Base-by-base conservation (phyloP, 768 basidiomycete genomes). In the Phlebiopsis gigantea region DNA sequence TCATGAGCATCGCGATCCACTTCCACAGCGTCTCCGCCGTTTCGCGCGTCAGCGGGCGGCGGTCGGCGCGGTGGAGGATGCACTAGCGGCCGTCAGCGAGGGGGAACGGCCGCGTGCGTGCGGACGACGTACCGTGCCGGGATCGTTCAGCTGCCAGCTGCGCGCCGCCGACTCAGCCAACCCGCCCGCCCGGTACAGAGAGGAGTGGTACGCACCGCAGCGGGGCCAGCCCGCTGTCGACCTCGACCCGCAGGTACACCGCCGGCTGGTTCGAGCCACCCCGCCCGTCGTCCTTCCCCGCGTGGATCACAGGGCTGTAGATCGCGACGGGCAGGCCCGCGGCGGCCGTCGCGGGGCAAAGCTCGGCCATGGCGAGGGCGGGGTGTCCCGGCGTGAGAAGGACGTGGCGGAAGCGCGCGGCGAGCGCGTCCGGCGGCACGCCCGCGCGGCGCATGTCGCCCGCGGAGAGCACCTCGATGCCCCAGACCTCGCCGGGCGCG, bases 171-270 rank as follows among this genome's bases (percentile, higher is more conserved):
- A n/a, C n/a, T n/a, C n/a, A n/a, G n/a, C n/a, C n/a, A n/a, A n/a
- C n/a, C n/a, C n/a, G n/a, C n/a, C n/a, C n/a, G n/a, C n/a, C n/a
- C n/a, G n/a, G n/a, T n/a, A n/a, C n/a, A n/a, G n/a, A n/a, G n/a
- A n/a, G n/a, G n/a, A n/a, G n/a, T n/a, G 17, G 1, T 14, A 44
- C 61, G 19, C 46, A 66, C 62, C 48, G 46, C 15, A 46, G 10
- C 7, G 65, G 65, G 6, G 57, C 65, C 0, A 64, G 53, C 14
- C 59, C 65, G 55, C 61, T 21, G 17, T 60, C 42, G 5, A 59
- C 53, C 46, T 64, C 63, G 28, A 64, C 63, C 24, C 65, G 61
- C 19, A 66, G 47, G 48, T 62, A 66, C 39, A 63, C 63, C 9
- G 65, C 65, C 25, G 62, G 57, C 43, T 63, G 60, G 45, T 66